Base-by-base conservation (phyloP, 305 asterid genomes). In the Fraxinus sp. region DNA sequence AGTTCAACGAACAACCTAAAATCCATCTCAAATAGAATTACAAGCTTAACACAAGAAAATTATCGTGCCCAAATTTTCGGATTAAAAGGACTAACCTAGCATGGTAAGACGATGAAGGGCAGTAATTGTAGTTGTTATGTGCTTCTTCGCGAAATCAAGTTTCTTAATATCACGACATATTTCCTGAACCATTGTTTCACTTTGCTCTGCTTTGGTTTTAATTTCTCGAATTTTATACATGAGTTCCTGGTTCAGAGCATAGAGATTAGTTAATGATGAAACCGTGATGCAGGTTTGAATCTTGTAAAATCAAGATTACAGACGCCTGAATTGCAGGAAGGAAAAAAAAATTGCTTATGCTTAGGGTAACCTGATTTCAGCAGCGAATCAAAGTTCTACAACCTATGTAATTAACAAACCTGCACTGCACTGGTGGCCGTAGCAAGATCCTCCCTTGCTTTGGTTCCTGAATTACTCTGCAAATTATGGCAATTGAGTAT, bases 131-230 rank as follows among this genome's bases (percentile, higher is more conserved):
- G 97, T 93, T 83, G 99, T 96, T 79, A 96, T 96, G 85, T 96
- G 98, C 90, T 94, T 96, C 91, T 96, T 96, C 22, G 99, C 98
- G 86, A 96, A 96, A 94, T 96, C 99, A 79, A 96, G 89, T 89
- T 96, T 96, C 93, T 96, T 96, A 88, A 96, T 96, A 85, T 96
- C 99, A 81, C 99, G 99, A 77, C 99, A 96, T 85, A 96, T 96
- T 91, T 96, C 99, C 91, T 96, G 99, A 88, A 96, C 99, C 99
- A 96, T 96, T 80, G 98, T 92, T 90, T 96, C 99, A 86, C 98
- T 96, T 92, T 96, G 99, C 91, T 94, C 98, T 78, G 99, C 99
- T 83, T 96, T 96, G 83, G 91, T 91, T 90, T 94, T 96, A 74
- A 96, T 96, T 90, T 96, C 99, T 91, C 97, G 93, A 89, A 93